Evolutionary conservation across 2,329 filamentous ascomycete species (phyloP).

Genomic region (Geosmithia morbida): DNA sequence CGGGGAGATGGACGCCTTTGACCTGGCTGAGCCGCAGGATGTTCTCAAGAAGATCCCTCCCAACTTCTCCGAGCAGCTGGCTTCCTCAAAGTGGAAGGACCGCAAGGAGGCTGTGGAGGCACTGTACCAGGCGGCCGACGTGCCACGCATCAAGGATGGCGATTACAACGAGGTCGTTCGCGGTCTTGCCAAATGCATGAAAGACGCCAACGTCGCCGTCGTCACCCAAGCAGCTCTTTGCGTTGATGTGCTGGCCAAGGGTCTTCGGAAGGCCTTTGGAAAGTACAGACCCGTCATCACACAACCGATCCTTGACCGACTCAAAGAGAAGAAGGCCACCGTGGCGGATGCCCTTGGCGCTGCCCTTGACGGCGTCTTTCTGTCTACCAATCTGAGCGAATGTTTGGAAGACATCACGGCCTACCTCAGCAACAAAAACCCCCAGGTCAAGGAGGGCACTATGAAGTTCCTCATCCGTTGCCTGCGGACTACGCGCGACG

Average conservation of each 20-base stretch:
- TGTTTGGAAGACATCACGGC: slow-evolving; percentile 83
- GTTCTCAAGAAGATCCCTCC: slow-evolving; percentile 68
- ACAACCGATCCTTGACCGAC: slow-evolving; percentile 79
- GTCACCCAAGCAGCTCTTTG: slow-evolving; percentile 89
- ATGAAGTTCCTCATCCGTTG: slow-evolving; percentile 87
- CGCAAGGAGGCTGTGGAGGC: slow-evolving; percentile 87
- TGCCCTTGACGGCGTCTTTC: slow-evolving; percentile 60
- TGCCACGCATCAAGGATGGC: slow-evolving; percentile 82
- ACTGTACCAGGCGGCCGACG: slow-evolving; percentile 60
- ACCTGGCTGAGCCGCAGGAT: slow-evolving; percentile 77
- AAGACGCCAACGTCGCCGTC: slow-evolving; percentile 93
- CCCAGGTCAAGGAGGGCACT: slow-evolving; percentile 91
- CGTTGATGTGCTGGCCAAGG: slow-evolving; percentile 78
- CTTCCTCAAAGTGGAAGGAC: slow-evolving; percentile 96
- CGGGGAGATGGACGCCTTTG: slow-evolving; percentile 62
- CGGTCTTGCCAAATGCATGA: slow-evolving; percentile 89
- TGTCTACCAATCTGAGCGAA: slow-evolving; percentile 59
- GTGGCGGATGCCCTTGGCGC: slow-evolving; percentile 80
- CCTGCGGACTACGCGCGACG: slow-evolving; percentile 67
- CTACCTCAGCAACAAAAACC: slow-evolving; percentile 86
- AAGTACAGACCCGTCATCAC: slow-evolving; percentile 74
- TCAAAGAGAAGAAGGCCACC: slow-evolving; percentile 92
- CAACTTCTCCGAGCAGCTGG: slow-evolving; percentile 70
- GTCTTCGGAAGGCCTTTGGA: slow-evolving; percentile 60
- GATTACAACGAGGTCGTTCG: slow-evolving; percentile 76